Evolutionary conservation across 1,139 yeast genomes (phyloP), one percentile per base, ranked within the genome.

Genomic region (Wickerhamomyces sp.): DNA sequence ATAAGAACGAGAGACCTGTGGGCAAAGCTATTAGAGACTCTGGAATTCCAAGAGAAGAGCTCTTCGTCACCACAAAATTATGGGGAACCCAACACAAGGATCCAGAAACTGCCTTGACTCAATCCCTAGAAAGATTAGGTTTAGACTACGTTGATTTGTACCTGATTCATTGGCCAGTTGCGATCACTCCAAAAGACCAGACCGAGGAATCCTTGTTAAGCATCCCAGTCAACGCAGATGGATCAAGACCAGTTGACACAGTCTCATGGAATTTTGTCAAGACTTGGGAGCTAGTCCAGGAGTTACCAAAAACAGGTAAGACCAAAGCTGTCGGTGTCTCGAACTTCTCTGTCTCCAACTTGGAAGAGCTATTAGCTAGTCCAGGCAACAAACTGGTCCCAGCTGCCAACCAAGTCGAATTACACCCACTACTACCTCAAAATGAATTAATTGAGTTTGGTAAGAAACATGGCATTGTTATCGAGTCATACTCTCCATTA

Each of bases 121-220:
- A 60, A 37, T 81, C 94, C 3, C 71, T 89, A 55, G 59, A 73
- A 52, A 78, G 78, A 55, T 68, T 89, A 51, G 82, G 82, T 2
- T 64, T 85, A 51, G 95, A 85, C 40, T 89, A 89, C 55, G 81
- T 89, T 42, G 97, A 89, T 59, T 69, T 89, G 52, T 82, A 81
- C 60, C 72, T 89, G 59, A 74, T 87, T 56, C 97, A 90, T 65
- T 88, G 95, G 96, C 97, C 97, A 5, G 70, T 76, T 38, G 79
- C 37, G 82, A 80, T 33, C 43, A 68, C 72, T 43, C 64, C 61
- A 52, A 67, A 67, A 2, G 49, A 39, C 33, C 61, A 62, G 30
- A 67, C n/a, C n/a, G n/a, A n/a, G n/a, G n/a, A n/a, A n/a, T n/a
- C n/a, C n/a, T n/a, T n/a, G n/a, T n/a, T n/a, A n/a, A n/a, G n/a